Evolutionary conservation across 2,329 filamentous ascomycete species (phyloP), one percentile per base, ranked within the genome.

Genomic region (Pseudocercospora musae): DNA sequence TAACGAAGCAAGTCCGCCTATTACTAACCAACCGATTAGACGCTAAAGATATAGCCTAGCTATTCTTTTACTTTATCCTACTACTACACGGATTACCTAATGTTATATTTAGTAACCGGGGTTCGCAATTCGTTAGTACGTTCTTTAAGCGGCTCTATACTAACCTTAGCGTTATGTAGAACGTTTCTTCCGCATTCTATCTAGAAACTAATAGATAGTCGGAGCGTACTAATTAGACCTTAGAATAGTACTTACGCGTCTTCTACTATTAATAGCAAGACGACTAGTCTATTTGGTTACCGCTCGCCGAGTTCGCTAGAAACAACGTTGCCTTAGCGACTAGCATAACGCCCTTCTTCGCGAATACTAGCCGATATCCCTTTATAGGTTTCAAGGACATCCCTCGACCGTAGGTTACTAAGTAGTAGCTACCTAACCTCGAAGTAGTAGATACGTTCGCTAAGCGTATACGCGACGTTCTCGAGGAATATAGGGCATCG

Each of bases 341-440:
- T 55, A 55, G 33, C 33, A 56, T 37, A 48, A 60, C 25, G 10
- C 23, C 58, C 40, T 60, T 60, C 50, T 55, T 55, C n/a, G 20
- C 27, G 8, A 46, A 46, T 46, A 46, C 6, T 5, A 8, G 42
- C 9, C 9, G 9, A 5, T 20, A 46, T 21, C 42, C 9, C 6
- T 4, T 3, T 18, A 46, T 46, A 21, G n/a, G 42, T 11, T 46
- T 46, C 42, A 21, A 46, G 42, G n/a, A 46, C 20, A 3, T 46
- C 4, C 42, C 9, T 9, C 8, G 20, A 10, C 42, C 10, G 3
- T 46, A 46, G 15, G 3, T 46, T 3, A 46, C 42, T 20, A 46
- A 46, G 6, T 8, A 46, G 42, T 20, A 46, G 42, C 20, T 46
- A 21, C 3, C 42, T 46, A 46, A 46, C 11, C 7, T 46, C 20